phyloP scores from a whole-genome alignment of 2,329 filamentous ascomycete species.

The Monilinia fructigena region DNA sequence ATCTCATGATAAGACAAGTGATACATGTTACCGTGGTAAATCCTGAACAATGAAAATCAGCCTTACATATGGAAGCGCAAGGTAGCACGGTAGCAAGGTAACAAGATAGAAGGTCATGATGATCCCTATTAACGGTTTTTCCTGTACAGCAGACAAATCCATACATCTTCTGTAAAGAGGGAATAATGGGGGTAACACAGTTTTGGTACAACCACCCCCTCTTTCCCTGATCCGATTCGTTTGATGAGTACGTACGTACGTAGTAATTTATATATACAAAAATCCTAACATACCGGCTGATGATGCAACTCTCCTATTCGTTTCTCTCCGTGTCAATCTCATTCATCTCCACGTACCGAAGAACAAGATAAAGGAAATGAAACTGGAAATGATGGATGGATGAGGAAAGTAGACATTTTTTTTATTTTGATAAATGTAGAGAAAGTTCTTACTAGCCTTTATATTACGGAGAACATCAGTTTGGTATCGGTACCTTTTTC shows the following conservation, averaged over 20 bases:
- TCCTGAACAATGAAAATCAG: constrained; percentile 10
- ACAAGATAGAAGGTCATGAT: too few relatives aligned
- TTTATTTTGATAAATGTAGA: not conserved
- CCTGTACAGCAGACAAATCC: not conserved
- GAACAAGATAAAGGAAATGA: constrained; percentile 11
- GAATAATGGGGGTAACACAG: not conserved
- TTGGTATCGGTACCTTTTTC: not conserved
- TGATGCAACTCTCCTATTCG: constrained; percentile 3
- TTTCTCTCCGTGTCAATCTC: not conserved
- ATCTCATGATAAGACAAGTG: constrained; percentile 4
- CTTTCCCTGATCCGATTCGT: constrained; percentile 15
- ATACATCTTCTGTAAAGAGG: constrained; percentile 4
- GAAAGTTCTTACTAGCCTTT: not conserved
- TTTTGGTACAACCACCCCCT: constrained; percentile 10
- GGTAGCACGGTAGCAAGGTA: too few relatives aligned
- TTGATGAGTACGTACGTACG: not conserved
- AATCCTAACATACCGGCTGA: not conserved
- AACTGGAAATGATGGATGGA: constrained; percentile 5
- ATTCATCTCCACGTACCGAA: constrained; percentile 3
- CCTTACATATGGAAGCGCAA: constrained; percentile 5
- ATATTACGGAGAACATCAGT: not conserved
- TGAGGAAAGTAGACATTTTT: constrained; percentile 8
- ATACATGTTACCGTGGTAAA: constrained; percentile 6
- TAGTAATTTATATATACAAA: not conserved
- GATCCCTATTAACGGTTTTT: constrained; percentile 17